These are phyloP conservation scores for Aspergillus uvarum DNA, from an alignment of 2,329 filamentous ascomycete genomes.

Conservation along the genomic window DNA sequence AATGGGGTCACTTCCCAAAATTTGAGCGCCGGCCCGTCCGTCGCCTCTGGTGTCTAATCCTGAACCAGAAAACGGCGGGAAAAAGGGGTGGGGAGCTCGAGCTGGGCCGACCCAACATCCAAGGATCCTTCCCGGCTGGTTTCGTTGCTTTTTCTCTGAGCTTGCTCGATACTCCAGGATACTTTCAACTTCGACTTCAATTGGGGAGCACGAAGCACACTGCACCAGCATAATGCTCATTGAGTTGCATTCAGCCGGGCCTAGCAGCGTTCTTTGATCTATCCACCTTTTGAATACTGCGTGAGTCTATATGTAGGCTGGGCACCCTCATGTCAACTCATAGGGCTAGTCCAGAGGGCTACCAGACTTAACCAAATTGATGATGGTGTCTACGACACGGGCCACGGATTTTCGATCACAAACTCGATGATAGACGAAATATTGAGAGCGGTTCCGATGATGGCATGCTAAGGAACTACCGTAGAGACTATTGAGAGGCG, in stretches of 20 bases:
- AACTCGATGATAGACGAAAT: not conserved
- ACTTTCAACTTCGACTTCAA: not conserved
- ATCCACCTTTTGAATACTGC: too few species aligned
- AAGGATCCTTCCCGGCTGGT: not conserved
- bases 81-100: conserved; percentile 19
- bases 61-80: conserved; percentile 14
- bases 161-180: not conserved
- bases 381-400: conserved; percentile 18
- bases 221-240: not conserved
- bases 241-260: too few species aligned
- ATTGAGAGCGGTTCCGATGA: not conserved
- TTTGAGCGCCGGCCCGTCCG: conserved; percentile 9
- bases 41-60: not conserved
- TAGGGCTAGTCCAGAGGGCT: not conserved
- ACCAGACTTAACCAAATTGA: not conserved
- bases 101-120: conserved; percentile 10
- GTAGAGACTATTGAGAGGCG: not conserved
- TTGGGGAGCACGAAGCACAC: not conserved
- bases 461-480: not conserved
- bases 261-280: too few species aligned
- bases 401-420: conserved; percentile 22
- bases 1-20: conserved; percentile 11
- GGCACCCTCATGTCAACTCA: not conserved
- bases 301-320: too few species aligned
- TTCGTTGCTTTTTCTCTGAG: not conserved